Conservation (phyloP, 352 stramenopile genomes). For the Phytophthora citricola region DNA sequence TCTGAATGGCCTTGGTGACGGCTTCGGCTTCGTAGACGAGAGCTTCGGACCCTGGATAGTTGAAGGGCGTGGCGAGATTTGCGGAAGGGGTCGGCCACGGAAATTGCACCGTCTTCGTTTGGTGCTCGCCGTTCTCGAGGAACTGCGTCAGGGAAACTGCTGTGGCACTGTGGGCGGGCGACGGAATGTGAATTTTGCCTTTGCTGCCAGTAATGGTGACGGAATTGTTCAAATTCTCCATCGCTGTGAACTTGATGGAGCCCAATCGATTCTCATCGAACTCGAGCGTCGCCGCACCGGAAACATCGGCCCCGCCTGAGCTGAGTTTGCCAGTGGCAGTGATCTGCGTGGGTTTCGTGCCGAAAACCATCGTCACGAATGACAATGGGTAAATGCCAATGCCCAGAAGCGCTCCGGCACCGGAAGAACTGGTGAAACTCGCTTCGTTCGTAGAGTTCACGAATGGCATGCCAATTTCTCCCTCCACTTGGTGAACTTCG, state of each 20-base stretch:
- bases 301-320: constrained; percentile 56
- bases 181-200: constrained; percentile 69
- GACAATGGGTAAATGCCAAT: constrained; percentile 85
- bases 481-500: constrained; percentile 68
- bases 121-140: constrained; percentile 34
- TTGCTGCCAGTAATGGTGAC: constrained; percentile 80
- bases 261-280: constrained; percentile 53
- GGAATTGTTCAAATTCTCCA: constrained; percentile 63
- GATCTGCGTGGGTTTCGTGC: constrained; percentile 49
- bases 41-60: constrained; percentile 41
- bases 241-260: constrained; percentile 62
- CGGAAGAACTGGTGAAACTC: constrained; percentile 42
- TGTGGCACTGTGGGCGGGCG: constrained; percentile 58
- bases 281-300: constrained; percentile 58
- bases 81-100: constrained; percentile 39
- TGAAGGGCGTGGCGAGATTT: constrained; percentile 54
- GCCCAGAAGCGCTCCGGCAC: constrained; percentile 73
- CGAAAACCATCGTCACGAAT: constrained; percentile 74
- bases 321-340: constrained; percentile 50
- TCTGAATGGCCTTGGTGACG: constrained; percentile 62
- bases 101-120: constrained; percentile 49
- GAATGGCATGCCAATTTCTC: constrained; percentile 42
- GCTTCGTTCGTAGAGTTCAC: constrained; percentile 24
- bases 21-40: constrained; percentile 84
- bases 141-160: constrained; percentile 48